Conservation (phyloP, 2,329 filamentous ascomycete species). For the Aureobasidium uvarum region DNA sequence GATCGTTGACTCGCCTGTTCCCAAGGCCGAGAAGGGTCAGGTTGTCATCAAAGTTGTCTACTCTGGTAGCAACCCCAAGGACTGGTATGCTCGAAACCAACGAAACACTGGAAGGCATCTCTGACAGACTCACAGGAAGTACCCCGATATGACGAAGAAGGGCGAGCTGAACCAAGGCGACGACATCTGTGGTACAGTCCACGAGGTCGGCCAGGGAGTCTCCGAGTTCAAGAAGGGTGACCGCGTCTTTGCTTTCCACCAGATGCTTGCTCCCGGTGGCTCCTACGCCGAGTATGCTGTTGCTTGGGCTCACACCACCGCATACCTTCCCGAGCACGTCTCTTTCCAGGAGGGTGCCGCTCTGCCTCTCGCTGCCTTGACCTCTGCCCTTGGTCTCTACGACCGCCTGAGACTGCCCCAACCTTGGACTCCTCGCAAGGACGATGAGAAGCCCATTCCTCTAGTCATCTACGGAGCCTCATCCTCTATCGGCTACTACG, state of each 20-base stretch:
- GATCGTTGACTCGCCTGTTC: constrained; percentile 33
- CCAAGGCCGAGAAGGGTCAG: constrained; percentile 31
- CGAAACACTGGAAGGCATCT: too few species aligned
- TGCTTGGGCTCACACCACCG: constrained; percentile 56
- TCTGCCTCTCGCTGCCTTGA: constrained; percentile 49
- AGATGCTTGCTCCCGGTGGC: constrained; percentile 53
- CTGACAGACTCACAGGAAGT: constrained; percentile 28
- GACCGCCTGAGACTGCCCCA: constrained; percentile 44
- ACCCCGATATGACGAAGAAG: constrained; percentile 31
- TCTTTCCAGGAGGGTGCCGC: constrained; percentile 54
- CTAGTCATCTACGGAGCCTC: constrained; percentile 45
- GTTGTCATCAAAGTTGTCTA: constrained; percentile 34
- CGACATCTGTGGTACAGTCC: constrained; percentile 46
- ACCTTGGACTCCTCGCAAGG: constrained; percentile 40
- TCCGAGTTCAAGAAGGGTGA: constrained; percentile 59
- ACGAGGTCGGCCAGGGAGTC: constrained; percentile 56
- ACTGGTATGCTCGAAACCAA: constrained; percentile 12
- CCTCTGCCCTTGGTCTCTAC: constrained; percentile 49
- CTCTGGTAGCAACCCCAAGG: constrained; percentile 34
- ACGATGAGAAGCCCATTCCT: constrained; percentile 33
- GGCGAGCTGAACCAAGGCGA: constrained; percentile 36
- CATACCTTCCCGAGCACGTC: constrained; percentile 52
- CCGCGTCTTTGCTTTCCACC: constrained; percentile 56
- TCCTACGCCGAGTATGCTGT: constrained; percentile 63
- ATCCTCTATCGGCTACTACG: constrained; percentile 44